These are phyloP conservation scores for Globisporangium alternatum DNA, from an alignment of 352 stramenopile species.

Conservation along the genomic window DNA sequence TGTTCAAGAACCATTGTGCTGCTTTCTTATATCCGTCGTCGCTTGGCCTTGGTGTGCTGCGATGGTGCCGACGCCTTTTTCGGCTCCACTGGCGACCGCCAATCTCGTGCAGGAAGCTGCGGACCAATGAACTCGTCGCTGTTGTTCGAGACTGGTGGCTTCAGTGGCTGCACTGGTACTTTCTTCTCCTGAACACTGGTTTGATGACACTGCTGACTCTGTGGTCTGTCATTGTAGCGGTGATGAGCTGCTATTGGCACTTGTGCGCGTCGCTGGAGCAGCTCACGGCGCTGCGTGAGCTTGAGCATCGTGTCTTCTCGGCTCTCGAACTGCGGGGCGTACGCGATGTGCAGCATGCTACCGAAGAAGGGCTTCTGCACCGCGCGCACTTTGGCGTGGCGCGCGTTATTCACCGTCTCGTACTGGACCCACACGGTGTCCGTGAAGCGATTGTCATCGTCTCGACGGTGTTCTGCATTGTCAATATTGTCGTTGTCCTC, in stretches of 20 bases:
- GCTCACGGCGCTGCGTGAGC: constrained; percentile 50
- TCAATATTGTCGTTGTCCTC: neutral
- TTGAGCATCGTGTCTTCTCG: constrained; percentile 59
- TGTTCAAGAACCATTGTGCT: neutral
- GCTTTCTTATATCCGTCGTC: constrained; percentile 5
- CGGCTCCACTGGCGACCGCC: neutral
- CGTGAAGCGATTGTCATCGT: constrained; percentile 35
- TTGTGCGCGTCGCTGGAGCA: constrained; percentile 24
- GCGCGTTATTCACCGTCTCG: constrained; percentile 72
- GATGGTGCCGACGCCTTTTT: neutral
- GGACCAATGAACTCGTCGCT: constrained; percentile 10
- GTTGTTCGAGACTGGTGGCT: too few species aligned
- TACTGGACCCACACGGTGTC: constrained; percentile 72
- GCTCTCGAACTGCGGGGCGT: constrained; percentile 63
- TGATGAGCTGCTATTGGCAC: neutral
- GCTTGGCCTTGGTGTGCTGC: constrained; percentile 8
- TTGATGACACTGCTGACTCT: neutral
- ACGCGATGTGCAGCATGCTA: constrained; percentile 55
- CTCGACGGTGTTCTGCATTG: constrained; percentile 15
- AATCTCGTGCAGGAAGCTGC: neutral
- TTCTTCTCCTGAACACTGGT: neutral
- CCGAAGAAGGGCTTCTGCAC: constrained; percentile 69
- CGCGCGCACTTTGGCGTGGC: constrained; percentile 55
- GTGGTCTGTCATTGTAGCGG: neutral
- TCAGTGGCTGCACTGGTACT: neutral